phyloP scores from a whole-genome alignment of 805 yeast genomes.

The Candida corydali region DNA sequence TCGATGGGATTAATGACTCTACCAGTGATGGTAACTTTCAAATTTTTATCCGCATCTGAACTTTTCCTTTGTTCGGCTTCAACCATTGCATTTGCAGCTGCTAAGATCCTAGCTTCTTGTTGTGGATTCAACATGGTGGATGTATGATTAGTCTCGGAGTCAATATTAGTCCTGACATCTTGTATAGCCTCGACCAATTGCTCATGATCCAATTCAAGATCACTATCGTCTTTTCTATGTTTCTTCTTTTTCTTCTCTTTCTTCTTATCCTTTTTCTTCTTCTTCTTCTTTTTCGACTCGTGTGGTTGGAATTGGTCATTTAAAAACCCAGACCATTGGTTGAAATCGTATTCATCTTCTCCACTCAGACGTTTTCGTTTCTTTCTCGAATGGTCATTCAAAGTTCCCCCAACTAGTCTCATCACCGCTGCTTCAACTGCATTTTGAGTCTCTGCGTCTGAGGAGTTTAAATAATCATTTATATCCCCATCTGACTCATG shows the following conservation, averaged over 20 bases:
- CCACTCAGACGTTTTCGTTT: slow-evolving; percentile 23
- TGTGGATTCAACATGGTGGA: slow-evolving; percentile 9
- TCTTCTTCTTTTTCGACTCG: slow-evolving; percentile 6
- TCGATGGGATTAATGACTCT: background rate
- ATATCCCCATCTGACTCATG: slow-evolving; percentile 6
- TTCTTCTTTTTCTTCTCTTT: background rate
- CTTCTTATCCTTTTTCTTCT: slow-evolving; percentile 7
- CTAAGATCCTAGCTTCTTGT: slow-evolving; percentile 7
- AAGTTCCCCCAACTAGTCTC: slow-evolving; percentile 64
- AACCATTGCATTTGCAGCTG: slow-evolving; percentile 7
- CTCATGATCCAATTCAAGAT: slow-evolving; percentile 43
- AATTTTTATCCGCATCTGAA: background rate
- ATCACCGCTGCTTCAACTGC: slow-evolving; percentile 79
- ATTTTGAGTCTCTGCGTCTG: slow-evolving; percentile 16
- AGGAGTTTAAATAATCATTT: slow-evolving; percentile 9
- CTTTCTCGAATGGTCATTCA: slow-evolving; percentile 17
- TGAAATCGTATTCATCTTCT: slow-evolving; percentile 46
- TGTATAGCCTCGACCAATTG: slow-evolving; percentile 67
- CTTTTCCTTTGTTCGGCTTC: background rate
- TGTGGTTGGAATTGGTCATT: slow-evolving; percentile 30
- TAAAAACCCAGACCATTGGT: slow-evolving; percentile 52
- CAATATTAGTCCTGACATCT: slow-evolving; percentile 45
- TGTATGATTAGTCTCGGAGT: slow-evolving; percentile 10
- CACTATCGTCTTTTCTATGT: slow-evolving; percentile 29
- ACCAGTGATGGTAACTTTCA: background rate